Conservation (phyloP, 768 basidiomycete species). For the Termitomyces sp. region DNA sequence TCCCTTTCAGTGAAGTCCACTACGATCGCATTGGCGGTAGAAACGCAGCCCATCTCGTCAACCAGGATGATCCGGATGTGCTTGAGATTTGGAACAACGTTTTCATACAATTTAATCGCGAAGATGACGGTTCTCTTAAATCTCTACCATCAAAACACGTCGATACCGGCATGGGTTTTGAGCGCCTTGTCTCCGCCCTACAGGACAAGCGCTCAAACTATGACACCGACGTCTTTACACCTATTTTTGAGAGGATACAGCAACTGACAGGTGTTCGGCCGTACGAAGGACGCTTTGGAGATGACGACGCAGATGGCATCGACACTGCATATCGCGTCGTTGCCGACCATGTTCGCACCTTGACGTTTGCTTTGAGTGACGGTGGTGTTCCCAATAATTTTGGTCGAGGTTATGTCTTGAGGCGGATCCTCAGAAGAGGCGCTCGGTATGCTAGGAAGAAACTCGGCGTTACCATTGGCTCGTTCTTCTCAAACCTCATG, state of each 20-base stretch:
- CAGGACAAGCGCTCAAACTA: conserved; percentile 95
- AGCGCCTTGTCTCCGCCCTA: conserved; percentile 90
- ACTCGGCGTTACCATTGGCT: conserved; percentile 86
- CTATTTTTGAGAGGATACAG: conserved; percentile 84
- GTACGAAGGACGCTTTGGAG: conserved; percentile 89
- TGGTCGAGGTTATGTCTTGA: conserved; percentile 94
- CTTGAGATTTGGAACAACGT: conserved; percentile 99
- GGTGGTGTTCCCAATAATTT: conserved; percentile 96
- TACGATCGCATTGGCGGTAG: conserved; percentile 98
- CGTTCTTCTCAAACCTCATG: conserved; percentile 90
- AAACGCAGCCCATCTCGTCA: conserved; percentile 90
- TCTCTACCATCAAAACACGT: conserved; percentile 90
- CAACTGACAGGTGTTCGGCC: conserved; percentile 85
- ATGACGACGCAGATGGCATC: conserved; percentile 92
- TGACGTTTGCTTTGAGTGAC: conserved; percentile 94
- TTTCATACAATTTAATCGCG: conserved; percentile 98
- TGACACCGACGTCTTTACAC: conserved; percentile 93
- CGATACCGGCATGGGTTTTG: conserved; percentile 99
- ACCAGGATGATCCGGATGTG: conserved; percentile 94
- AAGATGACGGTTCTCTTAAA: conserved; percentile 78
- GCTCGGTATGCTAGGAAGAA: conserved; percentile 97
- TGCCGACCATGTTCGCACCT: conserved; percentile 93
- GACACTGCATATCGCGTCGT: conserved; percentile 98
- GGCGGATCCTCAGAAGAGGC: conserved; percentile 89
- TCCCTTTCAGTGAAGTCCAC: conserved; percentile 79